Base-by-base conservation (phyloP, 2,329 filamentous ascomycete species). In the Cercospora zeae-maydis region DNA sequence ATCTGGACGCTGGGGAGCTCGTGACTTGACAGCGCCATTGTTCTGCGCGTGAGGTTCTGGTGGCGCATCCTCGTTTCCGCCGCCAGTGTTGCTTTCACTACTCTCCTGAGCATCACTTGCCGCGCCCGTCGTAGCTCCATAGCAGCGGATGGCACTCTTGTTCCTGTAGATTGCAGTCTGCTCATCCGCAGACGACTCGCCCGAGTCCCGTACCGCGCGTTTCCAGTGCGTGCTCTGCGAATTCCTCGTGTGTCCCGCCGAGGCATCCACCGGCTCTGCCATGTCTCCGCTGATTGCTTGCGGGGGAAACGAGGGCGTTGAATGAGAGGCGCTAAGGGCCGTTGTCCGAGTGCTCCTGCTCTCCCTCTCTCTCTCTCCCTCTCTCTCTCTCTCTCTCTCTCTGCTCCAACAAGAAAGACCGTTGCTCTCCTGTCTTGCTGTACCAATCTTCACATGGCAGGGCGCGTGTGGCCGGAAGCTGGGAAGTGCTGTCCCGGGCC, bases 121-220 rank as follows among this genome's bases (percentile, higher is more conserved):
- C 42, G 57, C 65, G 45, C 63, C 67, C 56, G 61, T 63, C 33
- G 67, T 63, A 45, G 70, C 68, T 16, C 70, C 72, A 65, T 73
- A 73, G 27, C 55, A 27, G 24, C 24, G 24, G 24, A 27, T 27
- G 52, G 37, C 58, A 27, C 24, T 27, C 19, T 27, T 60, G 45
- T 71, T 65, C 31, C 70, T 63, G 16, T 79, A 63, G 19, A 81
- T 79, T 34, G 74, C 75, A 19, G 79, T 81, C 58, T 71, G 77
- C 64, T 80, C 78, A 60, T 78, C 76, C 37, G 74, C 75, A 58
- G 74, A 76, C 58, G 74, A 76, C 57, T 75, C 74, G 8, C 68
- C 69, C 52, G 63, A 61, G 14, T 62, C 61, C 30, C 63, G 42
- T 8, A 34, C 55, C 19, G 53, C 30, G n/a, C 61, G 59, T 24